Evolutionary conservation across 805 yeast genomes (phyloP).

Genomic region (Allodekkera sacchari): DNA sequence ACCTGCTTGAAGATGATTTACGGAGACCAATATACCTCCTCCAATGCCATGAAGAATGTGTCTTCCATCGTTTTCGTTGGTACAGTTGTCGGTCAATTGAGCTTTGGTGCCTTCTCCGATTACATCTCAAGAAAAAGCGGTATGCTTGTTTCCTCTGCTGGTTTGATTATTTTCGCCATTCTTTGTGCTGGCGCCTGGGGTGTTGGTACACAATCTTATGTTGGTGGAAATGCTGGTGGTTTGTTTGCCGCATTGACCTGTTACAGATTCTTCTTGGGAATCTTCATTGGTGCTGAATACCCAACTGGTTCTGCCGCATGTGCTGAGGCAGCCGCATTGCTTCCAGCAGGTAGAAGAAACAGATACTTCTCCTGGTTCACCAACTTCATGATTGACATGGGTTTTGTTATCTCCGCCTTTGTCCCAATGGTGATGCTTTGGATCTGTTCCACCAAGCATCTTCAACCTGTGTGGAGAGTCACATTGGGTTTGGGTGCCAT

Average conservation of each 20-base stretch:
- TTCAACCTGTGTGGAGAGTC: conserved; percentile 85
- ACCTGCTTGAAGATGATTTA: conserved; percentile 63
- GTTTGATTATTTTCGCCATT: conserved; percentile 71
- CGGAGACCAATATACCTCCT: conserved; percentile 50
- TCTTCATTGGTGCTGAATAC: conserved; percentile 92
- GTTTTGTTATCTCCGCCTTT: conserved; percentile 76
- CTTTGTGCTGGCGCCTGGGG: conserved; percentile 89
- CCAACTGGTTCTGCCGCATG: conserved; percentile 92
- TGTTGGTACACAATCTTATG: conserved; percentile 30
- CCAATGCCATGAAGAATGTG: conserved; percentile 70
- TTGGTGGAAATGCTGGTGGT: conserved; percentile 53
- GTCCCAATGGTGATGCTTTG: conserved; percentile 81
- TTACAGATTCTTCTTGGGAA: conserved; percentile 80
- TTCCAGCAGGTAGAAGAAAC: conserved; percentile 80
- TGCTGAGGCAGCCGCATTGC: conserved; percentile 76
- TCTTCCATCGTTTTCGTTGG: conserved; percentile 89
- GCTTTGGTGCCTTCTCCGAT: conserved; percentile 78
- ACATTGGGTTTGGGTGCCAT: conserved; percentile 86
- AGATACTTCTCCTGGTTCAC: conserved; percentile 88
- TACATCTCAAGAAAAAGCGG: conserved; percentile 72
- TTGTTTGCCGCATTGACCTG: conserved; percentile 77
- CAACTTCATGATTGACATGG: conserved; percentile 77
- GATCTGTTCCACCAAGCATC: conserved; percentile 65
- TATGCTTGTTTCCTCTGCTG: conserved; percentile 69
- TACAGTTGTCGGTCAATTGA: conserved; percentile 77